Base-by-base conservation (phyloP, 2,329 filamentous ascomycete species). In the Zelopaecilomyces penicillatus region DNA sequence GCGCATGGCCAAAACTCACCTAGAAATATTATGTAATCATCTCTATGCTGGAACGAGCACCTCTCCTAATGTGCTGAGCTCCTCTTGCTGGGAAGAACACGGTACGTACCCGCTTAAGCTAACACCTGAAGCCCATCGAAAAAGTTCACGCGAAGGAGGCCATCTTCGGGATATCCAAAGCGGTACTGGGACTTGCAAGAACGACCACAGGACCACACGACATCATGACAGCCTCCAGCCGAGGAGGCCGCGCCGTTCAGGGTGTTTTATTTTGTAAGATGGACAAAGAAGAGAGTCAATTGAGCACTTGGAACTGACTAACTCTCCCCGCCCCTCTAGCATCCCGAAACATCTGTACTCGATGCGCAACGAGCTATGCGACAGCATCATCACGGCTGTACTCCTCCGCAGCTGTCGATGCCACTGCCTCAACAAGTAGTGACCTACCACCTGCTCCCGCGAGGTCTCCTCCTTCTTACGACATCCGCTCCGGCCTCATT, bases 401-500 rank as follows among this genome's bases (percentile, higher is more conserved):
- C 53, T 68, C 65, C 35, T 56, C 61, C 33, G 52, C 57, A 12
- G 47, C 54, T 5, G 43, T 56, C 9, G 43, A 54, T 4, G 42
- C 53, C 37, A 37, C 52, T 31, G 45, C 50, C 6, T 52, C 58
- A 44, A 47, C 47, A 33, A 46, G 48, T 11, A 19, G 45, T 28
- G 45, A 54, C n/a, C 42, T 50, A 29, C 19, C 19, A 19, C 47
- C 51, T 12, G 30, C 51, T 30, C 30, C 51, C 12, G 32, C 47
- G 7, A 42, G 42, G 45, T 38, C 52, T 9, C 51, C 54, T 12
- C 45, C 57, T 26, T 52, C 60, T 42, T 77, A 76, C 65, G 66
- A 68, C 52, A 70, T 81, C 61, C 71, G 69, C 47, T 73, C 75
- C 46, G 85, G 87, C 52, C 75, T 96, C 48, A 80, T 97, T 54